Evolutionary conservation across 495 filamentous ascomycete species (phyloP), one percentile per base, ranked within the genome.

Genomic region (Podospora conica): DNA sequence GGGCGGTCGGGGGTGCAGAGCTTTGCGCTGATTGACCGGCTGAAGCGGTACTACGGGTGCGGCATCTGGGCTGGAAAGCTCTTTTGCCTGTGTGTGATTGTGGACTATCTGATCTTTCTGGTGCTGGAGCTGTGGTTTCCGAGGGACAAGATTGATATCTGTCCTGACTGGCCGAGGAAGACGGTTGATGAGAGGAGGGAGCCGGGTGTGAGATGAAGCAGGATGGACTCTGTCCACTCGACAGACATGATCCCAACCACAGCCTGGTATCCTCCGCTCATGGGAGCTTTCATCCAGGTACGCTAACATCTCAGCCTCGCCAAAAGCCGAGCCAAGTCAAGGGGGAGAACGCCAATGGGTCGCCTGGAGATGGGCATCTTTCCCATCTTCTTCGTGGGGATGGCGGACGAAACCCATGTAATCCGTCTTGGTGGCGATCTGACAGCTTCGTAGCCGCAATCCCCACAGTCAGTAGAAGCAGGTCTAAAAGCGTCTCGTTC

Each of bases 51-150:
- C 72, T 98, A 98, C 72, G 95, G 95, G n/a, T 98, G 95, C 72
- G 95, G 95, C n/a, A 92, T 98, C 53, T 98, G 95, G 95, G 95
- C 95, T 10, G 95, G 95, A 9, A 98, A 98, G 77, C 77, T 98
- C 23, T 98, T 98, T 73, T 96, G 93, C 70, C 77, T 98, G 2
- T 97, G 93, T 66, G 93, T 94, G 18, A 87, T 97, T 66, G 89
- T 98, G 56, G 95, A 98, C 73, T 97, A 94, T 70, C 74, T 98
- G 66, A 81, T 98, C 58, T 96, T 90, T 67, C 81, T 96, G 28
- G 86, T 94, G 61, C 79, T 97, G 55, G 96, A 98, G 76, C 85
- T 96, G 77, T 90, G 86, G 79, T 93, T 88, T 64, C 96, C 95
- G 0, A 82, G 93, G 60, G 86, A 88, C 25, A 84, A 83, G 60